Evolutionary conservation across 2,329 filamentous ascomycete genomes (phyloP), one percentile per base, ranked within the genome.

Genomic region (Tolypocladium inflatum): DNA sequence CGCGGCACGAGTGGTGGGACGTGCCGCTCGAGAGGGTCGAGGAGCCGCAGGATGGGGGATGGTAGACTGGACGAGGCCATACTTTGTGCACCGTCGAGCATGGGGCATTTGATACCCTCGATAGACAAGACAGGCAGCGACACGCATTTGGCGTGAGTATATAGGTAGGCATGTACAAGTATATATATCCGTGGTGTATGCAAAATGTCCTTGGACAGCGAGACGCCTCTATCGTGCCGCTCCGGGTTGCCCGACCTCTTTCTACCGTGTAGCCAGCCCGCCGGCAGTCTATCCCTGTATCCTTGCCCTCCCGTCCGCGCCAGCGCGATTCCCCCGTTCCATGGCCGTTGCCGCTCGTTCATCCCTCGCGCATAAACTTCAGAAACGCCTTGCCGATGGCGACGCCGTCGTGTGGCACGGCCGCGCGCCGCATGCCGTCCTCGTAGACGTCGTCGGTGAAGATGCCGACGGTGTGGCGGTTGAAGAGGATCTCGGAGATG

Each of bases 391-490:
- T 78, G 0, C 85, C 87, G 57, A 96, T 85, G 3, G 78, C 74
- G n/a, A 94, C 77, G 1, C 93, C 92, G 70, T 97, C 91, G 62
- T 97, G 91, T 57, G 82, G 77, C 39, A 84, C 78, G 10, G 75
- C 76, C 2, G 87, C 87, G 60, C 90, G 81, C 9, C 73, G 74
- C 69, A 92, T 81, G 33, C 83, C 89, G 64, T 90, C 87, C 58
- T 83, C 73, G 64, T 83, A 93, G 60, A 87, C 72, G 21, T 83
- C 83, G 58, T 92, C 84, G 57, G 79, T 74, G 62, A 96, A 88
- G 26, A 94, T 78, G 1, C 89, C 90, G 54, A 76, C 76, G 35
- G 78, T 76, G 67, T 88, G 83, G 58, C 91, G 80, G 60, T 80
- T 74, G 60, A 65, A 66, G 30, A 75, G 64, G 38, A 75, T 64